These are phyloP conservation scores for Dicorynia guianensis DNA, from an alignment of 306 rosid genomes.

Conservation along the genomic window DNA sequence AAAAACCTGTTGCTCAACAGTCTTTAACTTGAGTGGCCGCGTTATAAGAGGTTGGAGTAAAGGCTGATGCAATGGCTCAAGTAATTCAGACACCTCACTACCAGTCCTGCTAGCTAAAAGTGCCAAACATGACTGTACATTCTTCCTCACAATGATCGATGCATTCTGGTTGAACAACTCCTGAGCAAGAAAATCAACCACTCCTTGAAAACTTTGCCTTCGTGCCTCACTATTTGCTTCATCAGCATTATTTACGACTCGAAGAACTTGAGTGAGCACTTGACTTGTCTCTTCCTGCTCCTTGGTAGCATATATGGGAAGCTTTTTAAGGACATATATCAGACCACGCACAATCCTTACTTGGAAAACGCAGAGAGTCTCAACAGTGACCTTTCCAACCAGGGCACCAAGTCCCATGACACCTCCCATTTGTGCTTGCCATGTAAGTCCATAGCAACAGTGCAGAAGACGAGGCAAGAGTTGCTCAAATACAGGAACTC, in stretches of 20 bases:
- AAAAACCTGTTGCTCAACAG: slow-evolving; percentile 95
- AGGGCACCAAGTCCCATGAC: slow-evolving; percentile 98
- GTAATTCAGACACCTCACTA: slow-evolving; percentile 98
- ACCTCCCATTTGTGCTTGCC: slow-evolving; percentile 99
- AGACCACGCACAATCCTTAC: slow-evolving; percentile 92
- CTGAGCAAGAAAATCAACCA: slow-evolving; percentile 90
- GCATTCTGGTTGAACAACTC: slow-evolving; percentile 97
- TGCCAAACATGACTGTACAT: slow-evolving; percentile 94
- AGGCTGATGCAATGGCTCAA: slow-evolving; percentile 84
- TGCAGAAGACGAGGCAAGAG: slow-evolving; percentile 96
- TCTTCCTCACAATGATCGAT: slow-evolving; percentile 91
- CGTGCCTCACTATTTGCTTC: slow-evolving; percentile 98
- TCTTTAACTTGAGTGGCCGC: slow-evolving; percentile 82
- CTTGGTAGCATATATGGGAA: slow-evolving; percentile 92
- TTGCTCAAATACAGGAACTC: slow-evolving; percentile 92
- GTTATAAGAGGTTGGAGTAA: slow-evolving; percentile 91
- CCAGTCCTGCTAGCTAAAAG: slow-evolving; percentile 98
- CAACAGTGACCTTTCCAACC: slow-evolving; percentile 99
- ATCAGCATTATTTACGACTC: slow-evolving; percentile 97
- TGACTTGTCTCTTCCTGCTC: slow-evolving; percentile 99
- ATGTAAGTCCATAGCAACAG: slow-evolving; percentile 93
- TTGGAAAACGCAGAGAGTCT: slow-evolving; percentile 85
- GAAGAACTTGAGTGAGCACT: slow-evolving; percentile 98
- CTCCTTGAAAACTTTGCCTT: slow-evolving; percentile 90
- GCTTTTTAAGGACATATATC: slow-evolving; percentile 91